Base-by-base conservation (phyloP, 495 filamentous ascomycete species). In the Ascobolus immersus region DNA sequence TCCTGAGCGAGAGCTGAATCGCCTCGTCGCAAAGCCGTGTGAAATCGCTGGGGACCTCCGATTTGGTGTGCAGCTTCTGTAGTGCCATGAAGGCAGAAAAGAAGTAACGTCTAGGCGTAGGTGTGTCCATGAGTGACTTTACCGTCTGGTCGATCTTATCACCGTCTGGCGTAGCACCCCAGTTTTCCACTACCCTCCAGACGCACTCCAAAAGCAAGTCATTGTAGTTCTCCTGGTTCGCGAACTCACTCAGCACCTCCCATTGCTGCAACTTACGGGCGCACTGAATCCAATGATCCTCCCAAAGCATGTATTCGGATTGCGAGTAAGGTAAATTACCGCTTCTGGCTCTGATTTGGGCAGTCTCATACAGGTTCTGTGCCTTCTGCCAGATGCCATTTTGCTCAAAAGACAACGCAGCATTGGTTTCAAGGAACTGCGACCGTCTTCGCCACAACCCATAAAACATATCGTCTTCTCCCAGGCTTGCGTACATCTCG, bases 331-430 rank as follows among this genome's bases (percentile, higher is more conserved):
- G 82, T 39, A 92, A 67, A 10, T 75, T 73, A 19, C 81, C 84
- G 1, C 79, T 92, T 22, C 89, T 67, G 27, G 89, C 84, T 52
- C 92, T 99, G 50, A 93, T 82, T 53, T 94, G 89, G 0, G 86
- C 89, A 27, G 68, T 71, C 48, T 99, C 89, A 52, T 93, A 99
- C 56, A 92, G 72, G 42, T 73, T 69, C 52, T 94, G 89, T 9
- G 89, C 77, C 48, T 92, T 92, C 41, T 93, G 86, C 86, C 89
- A 99, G 74, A 93, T 90, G 17, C 89, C 89, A 44, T 86, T 82
- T 47, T 99, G 89, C 54, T 99, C 89, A 43, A 90, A 99, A 0
- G 89, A 99, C 6, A 99, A 56, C 0, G 81, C 89, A 17, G 84
- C 74, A 44, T 94, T 99, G 8, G 84, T 93, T 55, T 94, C 89